A percentile compares a stretch with the other conserved stretches of the same genome.
Evolutionary conservation across 352 stramenopile genomes (phyloP).

Genomic region (Globisporangium ultimum): DNA sequence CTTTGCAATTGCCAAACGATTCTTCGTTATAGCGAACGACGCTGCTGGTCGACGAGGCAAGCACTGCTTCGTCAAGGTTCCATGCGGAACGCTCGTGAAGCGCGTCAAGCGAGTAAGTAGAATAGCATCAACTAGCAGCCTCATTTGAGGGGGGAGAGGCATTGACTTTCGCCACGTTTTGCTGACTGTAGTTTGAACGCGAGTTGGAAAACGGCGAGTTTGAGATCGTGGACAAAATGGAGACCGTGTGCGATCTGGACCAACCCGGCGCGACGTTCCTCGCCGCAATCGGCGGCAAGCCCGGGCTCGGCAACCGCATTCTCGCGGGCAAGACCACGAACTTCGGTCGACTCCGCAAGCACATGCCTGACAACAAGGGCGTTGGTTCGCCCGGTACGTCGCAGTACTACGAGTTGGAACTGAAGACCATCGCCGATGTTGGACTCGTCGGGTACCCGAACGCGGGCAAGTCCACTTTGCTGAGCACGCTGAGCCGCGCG

Average conservation of each 20-base stretch:
- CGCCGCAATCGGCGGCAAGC: conserved; percentile 76
- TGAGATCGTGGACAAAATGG: conserved; percentile 81
- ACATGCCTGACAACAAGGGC: conserved; percentile 80
- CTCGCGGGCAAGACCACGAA: conserved; percentile 79
- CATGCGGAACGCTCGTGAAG: conserved; percentile 86
- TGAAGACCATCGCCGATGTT: conserved; percentile 98
- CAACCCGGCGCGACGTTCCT: conserved; percentile 62
- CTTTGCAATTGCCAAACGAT: too few species aligned
- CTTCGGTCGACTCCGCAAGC: conserved; percentile 76
- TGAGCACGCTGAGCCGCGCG: conserved; percentile 91
- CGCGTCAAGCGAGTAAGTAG: conserved; percentile 66
- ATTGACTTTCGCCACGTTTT: not conserved
- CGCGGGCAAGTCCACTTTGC: conserved; percentile 96
- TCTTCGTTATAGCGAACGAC: conserved; percentile 56
- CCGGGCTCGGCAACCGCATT: conserved; percentile 83
- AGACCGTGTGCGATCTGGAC: conserved; percentile 78
- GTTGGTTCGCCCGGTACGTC: conserved; percentile 90
- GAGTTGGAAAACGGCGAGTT: conserved; percentile 72
- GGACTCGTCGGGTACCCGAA: conserved; percentile 99
- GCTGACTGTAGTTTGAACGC: conserved; percentile 48
- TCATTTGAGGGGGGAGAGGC: not conserved
- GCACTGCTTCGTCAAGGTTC: conserved; percentile 77
- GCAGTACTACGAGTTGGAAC: conserved; percentile 95
- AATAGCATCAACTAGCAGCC: too few species aligned
- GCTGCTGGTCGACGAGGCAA: conserved; percentile 73